Evolutionary conservation across 106 monocot species (phyloP), one percentile per base, ranked within the genome.

Genomic region (Allium fistulosum): DNA sequence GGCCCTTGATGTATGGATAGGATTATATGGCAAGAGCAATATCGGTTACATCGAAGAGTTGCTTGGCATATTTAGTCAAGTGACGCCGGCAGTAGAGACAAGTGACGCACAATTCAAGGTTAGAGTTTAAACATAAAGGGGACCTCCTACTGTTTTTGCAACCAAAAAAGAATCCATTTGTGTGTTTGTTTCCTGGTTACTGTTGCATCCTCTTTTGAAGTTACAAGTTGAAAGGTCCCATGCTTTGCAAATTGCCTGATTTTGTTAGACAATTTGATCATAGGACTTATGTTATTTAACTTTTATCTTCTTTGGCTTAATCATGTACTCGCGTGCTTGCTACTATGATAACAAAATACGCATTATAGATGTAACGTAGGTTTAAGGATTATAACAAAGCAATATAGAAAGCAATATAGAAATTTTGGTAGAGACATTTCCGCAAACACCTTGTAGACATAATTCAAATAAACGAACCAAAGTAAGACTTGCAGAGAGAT

Each of bases 31-130:
- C 0, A 1, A 48, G 64, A n/a, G 26, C 13, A 4, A 64, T 48
- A 64, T 64, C 17, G 64, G 47, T 64, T 17, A 48, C 64, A 64
- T 64, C 64, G 64, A 64, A n/a, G 64, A 64, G 64, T n/a, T 3
- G 8, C 22, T 64, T 64, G 47, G 64, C 10, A 6, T 62, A 9
- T 26, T 17, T 64, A 9, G 12, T 62, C 17, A 64, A 16, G 64
- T 17, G 49, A 16, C n/a, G 64, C 64, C 64, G 49, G 49, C 4
- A 48, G 64, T 14, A n/a, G 64, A 49, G 64, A 64, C 64, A 48
- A 49, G 64, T 64, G 64, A 64, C 47, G 64, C 64, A 46, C 15
- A 10, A 7, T 55, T 55, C 10, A 16, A 12, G 17, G 8, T 61
- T 22, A 26, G 28, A 26, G 7, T 22, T 22, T 61, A 26, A 46